A percentile compares a stretch with the other conserved stretches of the same genome.
These are phyloP conservation scores for Porodaedalea pini DNA, from an alignment of 1,284 basidiomycete species.

Conservation along the genomic window DNA sequence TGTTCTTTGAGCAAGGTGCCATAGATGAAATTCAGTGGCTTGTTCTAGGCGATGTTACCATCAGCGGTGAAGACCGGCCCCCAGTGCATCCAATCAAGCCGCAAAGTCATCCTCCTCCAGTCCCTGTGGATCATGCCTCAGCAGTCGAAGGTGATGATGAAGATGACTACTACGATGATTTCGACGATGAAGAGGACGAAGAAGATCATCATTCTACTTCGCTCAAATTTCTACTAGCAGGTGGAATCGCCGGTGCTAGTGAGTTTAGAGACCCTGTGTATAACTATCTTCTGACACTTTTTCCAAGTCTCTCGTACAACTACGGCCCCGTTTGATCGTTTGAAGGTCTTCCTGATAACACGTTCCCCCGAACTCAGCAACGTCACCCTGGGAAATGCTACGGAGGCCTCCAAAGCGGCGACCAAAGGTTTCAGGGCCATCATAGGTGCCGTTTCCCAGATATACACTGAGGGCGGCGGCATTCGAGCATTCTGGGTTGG, in stretches of 20 bases:
- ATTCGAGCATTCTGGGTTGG: constrained; percentile 92
- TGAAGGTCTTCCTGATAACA: constrained; percentile 97
- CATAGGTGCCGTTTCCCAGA: constrained; percentile 65
- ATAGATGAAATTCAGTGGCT: not conserved
- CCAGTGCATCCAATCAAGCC: constrained; percentile 32
- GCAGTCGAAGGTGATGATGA: constrained; percentile 34
- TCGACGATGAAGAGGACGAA: constrained; percentile 55
- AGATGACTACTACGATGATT: constrained; percentile 39
- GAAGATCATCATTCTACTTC: constrained; percentile 68
- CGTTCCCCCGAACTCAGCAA: constrained; percentile 66
- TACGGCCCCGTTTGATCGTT: constrained; percentile 95
- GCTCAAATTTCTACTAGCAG: constrained; percentile 87
- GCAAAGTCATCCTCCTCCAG: constrained; percentile 26
- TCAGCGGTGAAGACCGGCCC: constrained; percentile 67
- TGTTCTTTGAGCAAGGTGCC: constrained; percentile 7
- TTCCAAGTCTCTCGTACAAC: constrained; percentile 84
- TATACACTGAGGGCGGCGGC: constrained; percentile 81
- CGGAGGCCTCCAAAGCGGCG: constrained; percentile 39
- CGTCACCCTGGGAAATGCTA: constrained; percentile 32
- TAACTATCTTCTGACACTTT: constrained; percentile 16
- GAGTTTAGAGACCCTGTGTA: constrained; percentile 27
- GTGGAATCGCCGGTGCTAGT: constrained; percentile 93
- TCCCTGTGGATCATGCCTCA: constrained; percentile 30
- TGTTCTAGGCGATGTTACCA: constrained; percentile 64
- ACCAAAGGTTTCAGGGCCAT: constrained; percentile 69